These are phyloP conservation scores for Geotrichum restrictum DNA, from an alignment of 1,139 yeast species.

Conservation along the genomic window DNA sequence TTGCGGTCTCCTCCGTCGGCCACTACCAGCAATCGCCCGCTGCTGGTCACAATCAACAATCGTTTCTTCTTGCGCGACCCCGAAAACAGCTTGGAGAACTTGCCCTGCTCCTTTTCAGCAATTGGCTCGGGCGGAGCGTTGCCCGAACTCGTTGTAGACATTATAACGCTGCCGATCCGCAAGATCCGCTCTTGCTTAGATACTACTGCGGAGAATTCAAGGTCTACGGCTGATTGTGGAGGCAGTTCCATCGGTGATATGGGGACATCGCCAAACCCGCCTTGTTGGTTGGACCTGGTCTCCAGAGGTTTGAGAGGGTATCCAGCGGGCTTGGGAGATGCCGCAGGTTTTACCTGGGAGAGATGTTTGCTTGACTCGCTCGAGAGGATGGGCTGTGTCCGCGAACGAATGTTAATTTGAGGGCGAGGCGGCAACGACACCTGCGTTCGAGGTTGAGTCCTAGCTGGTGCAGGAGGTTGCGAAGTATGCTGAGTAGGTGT, in stretches of 20 bases:
- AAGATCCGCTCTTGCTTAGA: slow-evolving; percentile 67
- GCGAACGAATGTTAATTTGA: slow-evolving; percentile 3
- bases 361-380: not conserved
- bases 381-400: not conserved
- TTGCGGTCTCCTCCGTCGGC: slow-evolving; percentile 31
- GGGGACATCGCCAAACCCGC: slow-evolving; percentile 37
- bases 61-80: slow-evolving; percentile 34
- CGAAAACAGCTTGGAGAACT: slow-evolving; percentile 32
- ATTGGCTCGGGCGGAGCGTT: slow-evolving; percentile 24
- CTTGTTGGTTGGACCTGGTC: slow-evolving; percentile 22
- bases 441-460: slow-evolving; percentile 6
- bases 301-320: slow-evolving; percentile 24
- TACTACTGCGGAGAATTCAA: slow-evolving; percentile 63
- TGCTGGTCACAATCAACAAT: slow-evolving; percentile 35
- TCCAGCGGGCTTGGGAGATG: not conserved
- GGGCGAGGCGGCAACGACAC: slow-evolving; percentile 7
- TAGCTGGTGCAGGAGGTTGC: not conserved
- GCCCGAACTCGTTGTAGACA: slow-evolving; percentile 19
- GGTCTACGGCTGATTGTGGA: slow-evolving; percentile 57
- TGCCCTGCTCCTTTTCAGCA: slow-evolving; percentile 30
- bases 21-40: slow-evolving; percentile 35
- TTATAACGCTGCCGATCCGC: slow-evolving; percentile 52
- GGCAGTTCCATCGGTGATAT: slow-evolving; percentile 44
- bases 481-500: slow-evolving; percentile 14
- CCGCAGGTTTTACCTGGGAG: not conserved